Evolutionary conservation across 2,329 filamentous ascomycete genomes (phyloP).

Genomic region (Hymenoscyphus albidus): DNA sequence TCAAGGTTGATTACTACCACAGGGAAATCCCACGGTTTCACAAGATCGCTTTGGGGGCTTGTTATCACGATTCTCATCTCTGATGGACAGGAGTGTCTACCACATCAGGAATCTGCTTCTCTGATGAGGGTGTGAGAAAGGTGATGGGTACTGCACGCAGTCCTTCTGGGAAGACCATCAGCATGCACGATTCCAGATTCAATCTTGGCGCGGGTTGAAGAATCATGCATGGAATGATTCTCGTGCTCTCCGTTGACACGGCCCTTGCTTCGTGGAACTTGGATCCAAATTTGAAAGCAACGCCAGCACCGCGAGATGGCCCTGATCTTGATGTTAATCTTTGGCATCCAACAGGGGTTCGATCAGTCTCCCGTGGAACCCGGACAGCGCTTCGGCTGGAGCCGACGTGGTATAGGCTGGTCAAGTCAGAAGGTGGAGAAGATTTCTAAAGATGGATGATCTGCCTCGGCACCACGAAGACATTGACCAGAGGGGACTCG

Average conservation of each 20-base stretch:
- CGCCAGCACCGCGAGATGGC: neutral
- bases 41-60: neutral
- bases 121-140: neutral
- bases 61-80: neutral
- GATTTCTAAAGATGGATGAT: neutral
- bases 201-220: neutral
- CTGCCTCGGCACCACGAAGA: neutral
- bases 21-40: neutral
- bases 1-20: no score
- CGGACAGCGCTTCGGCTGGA: neutral
- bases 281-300: neutral
- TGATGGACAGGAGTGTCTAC: neutral
- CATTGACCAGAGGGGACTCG: neutral
- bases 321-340: neutral
- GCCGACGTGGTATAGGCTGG: neutral
- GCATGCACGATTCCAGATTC: neutral
- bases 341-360: neutral
- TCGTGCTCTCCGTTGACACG: neutral
- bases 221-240: conserved; percentile 1
- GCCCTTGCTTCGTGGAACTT: conserved; percentile 1
- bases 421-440: neutral
- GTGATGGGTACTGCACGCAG: neutral
- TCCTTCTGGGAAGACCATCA: neutral
- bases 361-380: neutral
- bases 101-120: neutral